Conservation (phyloP, 495 filamentous ascomycete genomes). For the Letharia lupina region DNA sequence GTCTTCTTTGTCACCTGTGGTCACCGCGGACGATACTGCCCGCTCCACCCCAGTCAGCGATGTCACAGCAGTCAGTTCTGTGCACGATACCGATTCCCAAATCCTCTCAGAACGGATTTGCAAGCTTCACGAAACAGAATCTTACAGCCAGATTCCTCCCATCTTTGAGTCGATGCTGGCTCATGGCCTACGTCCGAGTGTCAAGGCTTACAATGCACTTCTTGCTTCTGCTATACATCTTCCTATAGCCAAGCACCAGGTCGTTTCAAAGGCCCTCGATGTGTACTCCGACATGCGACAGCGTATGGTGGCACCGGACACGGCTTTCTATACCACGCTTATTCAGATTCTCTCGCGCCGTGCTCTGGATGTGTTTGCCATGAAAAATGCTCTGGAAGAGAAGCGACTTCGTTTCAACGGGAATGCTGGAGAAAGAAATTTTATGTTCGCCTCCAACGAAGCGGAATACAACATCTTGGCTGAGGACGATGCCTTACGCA, state of each 20-base stretch:
- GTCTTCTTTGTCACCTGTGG: slow-evolving; percentile 1
- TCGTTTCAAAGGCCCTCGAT: slow-evolving; percentile 82
- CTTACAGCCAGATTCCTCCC: slow-evolving; percentile 77
- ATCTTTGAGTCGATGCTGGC: slow-evolving; percentile 80
- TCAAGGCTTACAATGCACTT: slow-evolving; percentile 82
- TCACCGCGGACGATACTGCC: slow-evolving; percentile 8
- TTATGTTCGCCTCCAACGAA: slow-evolving; percentile 81
- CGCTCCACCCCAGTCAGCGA: slow-evolving; percentile 17
- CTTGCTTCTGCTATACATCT: slow-evolving; percentile 73
- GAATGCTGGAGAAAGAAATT: slow-evolving; percentile 77
- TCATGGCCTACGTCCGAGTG: slow-evolving; percentile 66
- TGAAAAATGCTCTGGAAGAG: slow-evolving; percentile 63
- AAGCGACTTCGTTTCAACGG: slow-evolving; percentile 73
- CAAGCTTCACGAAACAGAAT: slow-evolving; percentile 55
- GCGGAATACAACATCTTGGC: slow-evolving; percentile 70
- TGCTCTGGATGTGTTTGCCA: slow-evolving; percentile 60
- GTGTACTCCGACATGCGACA: slow-evolving; percentile 95
- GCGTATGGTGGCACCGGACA: slow-evolving; percentile 70
- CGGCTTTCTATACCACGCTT: slow-evolving; percentile 76
- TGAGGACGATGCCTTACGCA: slow-evolving; percentile 76
- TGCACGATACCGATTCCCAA: slow-evolving; percentile 50
- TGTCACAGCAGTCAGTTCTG: slow-evolving; percentile 26
- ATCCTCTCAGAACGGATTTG: slow-evolving; percentile 66
- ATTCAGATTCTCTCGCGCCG: slow-evolving; percentile 72
- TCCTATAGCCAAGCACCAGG: slow-evolving; percentile 59